phyloP scores from a whole-genome alignment of 1,139 yeast genomes.

The Yamadazyma songkhlaensis region DNA sequence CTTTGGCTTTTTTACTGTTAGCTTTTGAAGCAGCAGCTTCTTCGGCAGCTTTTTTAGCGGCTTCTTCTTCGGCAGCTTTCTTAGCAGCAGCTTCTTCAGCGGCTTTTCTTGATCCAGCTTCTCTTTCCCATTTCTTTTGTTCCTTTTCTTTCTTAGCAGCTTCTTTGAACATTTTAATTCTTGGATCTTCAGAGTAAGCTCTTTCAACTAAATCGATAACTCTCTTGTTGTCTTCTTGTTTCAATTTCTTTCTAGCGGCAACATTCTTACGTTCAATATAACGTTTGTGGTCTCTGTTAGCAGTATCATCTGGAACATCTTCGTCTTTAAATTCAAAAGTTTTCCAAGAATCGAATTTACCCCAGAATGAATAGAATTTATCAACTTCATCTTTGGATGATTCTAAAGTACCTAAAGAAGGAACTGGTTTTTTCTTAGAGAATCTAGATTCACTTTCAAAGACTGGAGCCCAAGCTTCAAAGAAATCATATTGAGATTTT shows the following conservation, averaged over 20 bases:
- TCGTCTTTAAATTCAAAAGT: constrained; percentile 97
- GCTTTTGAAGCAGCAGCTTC: constrained; percentile 94
- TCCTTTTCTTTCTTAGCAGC: constrained; percentile 95
- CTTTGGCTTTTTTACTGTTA: constrained; percentile 84
- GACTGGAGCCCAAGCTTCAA: constrained; percentile 89
- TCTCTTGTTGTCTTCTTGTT: constrained; percentile 96
- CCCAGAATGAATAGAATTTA: constrained; percentile 86
- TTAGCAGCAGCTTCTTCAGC: constrained; percentile 80
- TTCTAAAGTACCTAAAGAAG: constrained; percentile 67
- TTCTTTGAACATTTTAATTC: constrained; percentile 90
- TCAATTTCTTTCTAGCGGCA: constrained; percentile 95
- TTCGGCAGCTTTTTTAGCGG: constrained; percentile 71
- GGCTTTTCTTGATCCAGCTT: constrained; percentile 95
- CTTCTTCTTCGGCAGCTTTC: constrained; percentile 76
- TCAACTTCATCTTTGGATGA: constrained; percentile 83
- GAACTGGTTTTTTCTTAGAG: constrained; percentile 88
- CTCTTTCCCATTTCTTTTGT: constrained; percentile 95
- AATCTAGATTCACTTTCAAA: constrained; percentile 89
- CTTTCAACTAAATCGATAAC: constrained; percentile 83
- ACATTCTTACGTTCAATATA: constrained; percentile 96
- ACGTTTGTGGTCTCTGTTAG: constrained; percentile 99
- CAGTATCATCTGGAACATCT: constrained; percentile 98
- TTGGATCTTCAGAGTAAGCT: constrained; percentile 88
- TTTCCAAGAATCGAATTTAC: constrained; percentile 98
- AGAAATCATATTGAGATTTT: constrained; percentile 69